Evolutionary conservation across 176 grass and related monocot species (phyloP).

Genomic region (Ampelocalamus luodianensis): DNA sequence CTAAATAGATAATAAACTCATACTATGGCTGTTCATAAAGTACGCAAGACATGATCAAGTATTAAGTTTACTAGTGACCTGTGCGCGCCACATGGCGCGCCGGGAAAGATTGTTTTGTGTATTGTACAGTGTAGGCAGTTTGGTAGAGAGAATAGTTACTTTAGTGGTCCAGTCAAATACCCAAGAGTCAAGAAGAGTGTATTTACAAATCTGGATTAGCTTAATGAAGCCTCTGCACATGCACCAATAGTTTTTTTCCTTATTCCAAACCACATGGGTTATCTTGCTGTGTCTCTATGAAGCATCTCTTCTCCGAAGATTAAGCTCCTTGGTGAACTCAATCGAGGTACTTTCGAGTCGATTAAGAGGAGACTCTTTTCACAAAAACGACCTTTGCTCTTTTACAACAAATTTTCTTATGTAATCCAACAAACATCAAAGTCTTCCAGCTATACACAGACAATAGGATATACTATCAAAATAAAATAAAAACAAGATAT

Average conservation of each 20-base stretch:
- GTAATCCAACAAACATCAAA: background rate
- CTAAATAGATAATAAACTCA: too few relatives aligned
- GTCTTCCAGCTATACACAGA: background rate
- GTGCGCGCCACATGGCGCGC: too few relatives aligned
- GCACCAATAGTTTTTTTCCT: conserved; percentile 39
- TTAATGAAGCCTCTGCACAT: conserved; percentile 62
- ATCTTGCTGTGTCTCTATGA: conserved; percentile 27
- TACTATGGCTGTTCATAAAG: too few relatives aligned
- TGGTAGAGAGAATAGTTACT: background rate
- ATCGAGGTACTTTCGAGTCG: conserved; percentile 26
- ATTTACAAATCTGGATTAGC: conserved; percentile 48
- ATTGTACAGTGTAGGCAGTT: too few relatives aligned
- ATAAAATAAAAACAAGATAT: background rate
- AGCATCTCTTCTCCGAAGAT: conserved; percentile 45
- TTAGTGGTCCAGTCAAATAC: conserved; percentile 19
- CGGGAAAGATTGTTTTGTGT: too few relatives aligned
- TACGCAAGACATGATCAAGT: too few relatives aligned
- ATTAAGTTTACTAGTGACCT: too few relatives aligned
- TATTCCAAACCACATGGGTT: conserved; percentile 45
- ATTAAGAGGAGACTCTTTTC: conserved; percentile 7
- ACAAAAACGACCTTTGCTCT: background rate
- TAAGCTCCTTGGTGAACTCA: conserved; percentile 40
- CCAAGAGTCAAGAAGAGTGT: conserved; percentile 39
- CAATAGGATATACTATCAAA: background rate
- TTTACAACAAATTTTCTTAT: background rate